Conservation (phyloP, 192 early-diverging fungal genomes). For the Lunasporangiospora selenospora region DNA sequence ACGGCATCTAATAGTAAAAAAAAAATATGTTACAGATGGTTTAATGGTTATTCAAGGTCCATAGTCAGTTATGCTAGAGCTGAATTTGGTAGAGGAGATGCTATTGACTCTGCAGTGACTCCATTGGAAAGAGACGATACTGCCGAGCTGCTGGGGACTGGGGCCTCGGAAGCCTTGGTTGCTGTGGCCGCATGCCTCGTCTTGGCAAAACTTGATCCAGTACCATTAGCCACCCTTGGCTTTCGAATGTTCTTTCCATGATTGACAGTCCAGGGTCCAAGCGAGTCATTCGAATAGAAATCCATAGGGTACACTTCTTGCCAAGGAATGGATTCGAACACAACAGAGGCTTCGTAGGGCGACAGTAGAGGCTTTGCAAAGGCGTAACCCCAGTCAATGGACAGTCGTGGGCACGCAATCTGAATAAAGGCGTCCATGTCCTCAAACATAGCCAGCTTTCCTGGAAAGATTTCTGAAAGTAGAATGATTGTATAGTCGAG, state of each 20-base stretch:
- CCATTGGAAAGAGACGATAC: too few relatives aligned
- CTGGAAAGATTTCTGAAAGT: slow-evolving; percentile 94
- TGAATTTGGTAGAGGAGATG: too few relatives aligned
- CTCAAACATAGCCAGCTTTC: slow-evolving; percentile 88
- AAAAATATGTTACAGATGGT: too few relatives aligned
- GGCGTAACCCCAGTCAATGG: slow-evolving; percentile 99
- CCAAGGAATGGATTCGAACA: slow-evolving; percentile 79
- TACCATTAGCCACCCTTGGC: slow-evolving; percentile 1
- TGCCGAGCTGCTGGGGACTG: too few relatives aligned
- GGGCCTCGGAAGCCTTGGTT: too few relatives aligned
- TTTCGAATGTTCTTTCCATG: slow-evolving; percentile 63
- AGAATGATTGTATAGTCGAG: slow-evolving; percentile 78
- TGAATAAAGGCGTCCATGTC: slow-evolving; percentile 93
- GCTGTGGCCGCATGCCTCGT: too few relatives aligned
- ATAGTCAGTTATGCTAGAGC: too few relatives aligned
- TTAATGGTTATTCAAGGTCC: too few relatives aligned
- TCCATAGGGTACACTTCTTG: slow-evolving; percentile 97
- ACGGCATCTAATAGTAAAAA: too few relatives aligned
- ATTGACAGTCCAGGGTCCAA: slow-evolving; percentile 95
- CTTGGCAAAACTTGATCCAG: too few relatives aligned
- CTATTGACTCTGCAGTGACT: too few relatives aligned
- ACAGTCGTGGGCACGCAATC: slow-evolving; percentile 94
- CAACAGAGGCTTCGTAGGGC: slow-evolving; percentile 95
- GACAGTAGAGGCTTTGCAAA: slow-evolving; percentile 91
- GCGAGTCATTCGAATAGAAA: slow-evolving; percentile 90